Conservation (phyloP, 352 stramenopile genomes). For the Globisporangium nagaii region DNA sequence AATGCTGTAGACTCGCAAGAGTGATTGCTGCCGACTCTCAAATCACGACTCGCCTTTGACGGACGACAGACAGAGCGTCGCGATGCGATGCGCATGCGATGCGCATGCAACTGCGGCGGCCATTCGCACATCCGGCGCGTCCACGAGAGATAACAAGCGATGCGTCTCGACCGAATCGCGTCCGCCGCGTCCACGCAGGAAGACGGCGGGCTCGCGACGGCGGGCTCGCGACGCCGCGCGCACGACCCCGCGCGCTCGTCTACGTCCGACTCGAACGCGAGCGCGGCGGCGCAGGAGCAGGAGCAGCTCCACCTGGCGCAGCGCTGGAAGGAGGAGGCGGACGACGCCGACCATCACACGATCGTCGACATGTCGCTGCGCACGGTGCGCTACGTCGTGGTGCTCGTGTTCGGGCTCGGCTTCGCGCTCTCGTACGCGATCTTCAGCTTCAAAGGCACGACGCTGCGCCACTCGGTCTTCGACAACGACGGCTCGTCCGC, state of each 20-base stretch:
- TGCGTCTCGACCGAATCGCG: conserved; percentile 8
- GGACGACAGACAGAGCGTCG: too few relatives aligned
- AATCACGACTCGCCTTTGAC: too few relatives aligned
- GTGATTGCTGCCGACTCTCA: too few relatives aligned
- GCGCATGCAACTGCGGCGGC: too few relatives aligned
- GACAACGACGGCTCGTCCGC: conserved; percentile 11
- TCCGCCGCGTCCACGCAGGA: not conserved
- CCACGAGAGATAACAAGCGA: not conserved
- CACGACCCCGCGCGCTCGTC: not conserved
- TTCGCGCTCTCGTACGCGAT: conserved; percentile 11
- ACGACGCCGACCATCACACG: conserved; percentile 15
- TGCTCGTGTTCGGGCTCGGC: conserved; percentile 13
- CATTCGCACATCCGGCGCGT: conserved; percentile 4
- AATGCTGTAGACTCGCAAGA: too few relatives aligned
- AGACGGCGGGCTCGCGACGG: not conserved
- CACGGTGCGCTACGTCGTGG: conserved; percentile 13
- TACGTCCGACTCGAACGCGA: conserved; percentile 6
- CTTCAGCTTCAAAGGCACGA: conserved; percentile 13
- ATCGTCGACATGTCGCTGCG: conserved; percentile 19
- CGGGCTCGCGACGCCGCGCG: not conserved
- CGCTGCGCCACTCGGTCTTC: conserved; percentile 3
- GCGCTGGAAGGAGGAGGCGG: conserved; percentile 8
- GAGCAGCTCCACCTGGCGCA: not conserved
- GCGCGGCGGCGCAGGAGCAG: not conserved
- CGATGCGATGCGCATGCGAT: too few relatives aligned